These are phyloP conservation scores for Monilinia fructigena DNA, from an alignment of 2,329 filamentous ascomycete genomes.

Conservation along the genomic window DNA sequence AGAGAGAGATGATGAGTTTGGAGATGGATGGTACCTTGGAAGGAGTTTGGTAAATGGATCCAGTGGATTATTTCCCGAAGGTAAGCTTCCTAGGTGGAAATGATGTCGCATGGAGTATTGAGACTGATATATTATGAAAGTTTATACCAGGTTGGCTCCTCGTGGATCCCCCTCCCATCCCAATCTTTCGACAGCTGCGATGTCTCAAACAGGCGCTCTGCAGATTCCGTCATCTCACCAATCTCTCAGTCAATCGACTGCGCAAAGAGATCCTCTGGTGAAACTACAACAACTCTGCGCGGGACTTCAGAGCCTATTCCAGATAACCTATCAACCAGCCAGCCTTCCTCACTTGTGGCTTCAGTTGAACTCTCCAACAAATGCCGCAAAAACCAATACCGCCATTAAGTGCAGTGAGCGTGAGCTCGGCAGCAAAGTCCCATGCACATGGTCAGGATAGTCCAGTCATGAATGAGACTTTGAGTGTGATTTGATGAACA, in stretches of 20 bases:
- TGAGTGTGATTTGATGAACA: conserved; percentile 98
- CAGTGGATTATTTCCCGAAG: conserved; percentile 80
- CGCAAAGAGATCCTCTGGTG: not conserved
- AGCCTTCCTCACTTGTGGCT: not conserved
- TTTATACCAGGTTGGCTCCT: conserved; percentile 41
- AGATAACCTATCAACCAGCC: conserved; percentile 1
- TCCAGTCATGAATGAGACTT: conserved; percentile 87
- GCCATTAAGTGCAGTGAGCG: conserved; percentile 40
- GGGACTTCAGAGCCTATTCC: not conserved
- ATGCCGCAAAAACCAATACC: conserved; percentile 33
- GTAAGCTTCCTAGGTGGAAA: conserved; percentile 45
- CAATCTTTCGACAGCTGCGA: conserved; percentile 28
- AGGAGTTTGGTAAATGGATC: conserved; percentile 71
- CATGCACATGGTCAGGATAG: conserved; percentile 54
- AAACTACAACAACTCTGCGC: not conserved
- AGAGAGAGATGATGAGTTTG: conserved; percentile 86
- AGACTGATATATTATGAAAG: conserved; percentile 33
- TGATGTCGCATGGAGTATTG: conserved; percentile 10
- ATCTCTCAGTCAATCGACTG: conserved; percentile 1
- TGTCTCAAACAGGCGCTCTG: conserved; percentile 23
- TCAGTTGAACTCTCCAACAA: conserved; percentile 6
- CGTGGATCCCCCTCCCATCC: conserved; percentile 37
- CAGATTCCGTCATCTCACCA: conserved; percentile 23
- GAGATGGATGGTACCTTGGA: conserved; percentile 81
- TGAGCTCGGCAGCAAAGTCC: conserved; percentile 49